These are phyloP conservation scores for Aspergillus uvarum DNA, from an alignment of 2,329 filamentous ascomycete species.

Conservation along the genomic window DNA sequence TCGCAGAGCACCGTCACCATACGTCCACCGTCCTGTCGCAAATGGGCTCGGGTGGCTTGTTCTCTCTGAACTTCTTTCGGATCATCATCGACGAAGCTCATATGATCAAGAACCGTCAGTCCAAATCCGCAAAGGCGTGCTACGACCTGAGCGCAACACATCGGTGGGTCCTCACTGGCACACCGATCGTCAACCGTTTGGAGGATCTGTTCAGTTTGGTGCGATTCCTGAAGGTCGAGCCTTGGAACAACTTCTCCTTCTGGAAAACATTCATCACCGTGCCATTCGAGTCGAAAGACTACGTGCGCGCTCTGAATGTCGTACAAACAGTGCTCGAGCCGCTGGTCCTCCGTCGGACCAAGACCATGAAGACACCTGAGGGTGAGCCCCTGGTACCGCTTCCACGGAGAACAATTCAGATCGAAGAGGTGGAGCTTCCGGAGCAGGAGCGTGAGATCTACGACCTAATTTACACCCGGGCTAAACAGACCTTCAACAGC, in stretches of 20 bases:
- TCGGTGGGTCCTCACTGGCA: constrained; percentile 91
- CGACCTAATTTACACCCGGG: constrained; percentile 80
- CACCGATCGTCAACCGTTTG: constrained; percentile 92
- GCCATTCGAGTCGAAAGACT: constrained; percentile 94
- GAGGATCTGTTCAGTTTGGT: constrained; percentile 94
- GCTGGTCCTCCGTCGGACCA: constrained; percentile 89
- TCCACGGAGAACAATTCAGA: constrained; percentile 76
- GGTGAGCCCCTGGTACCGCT: constrained; percentile 79
- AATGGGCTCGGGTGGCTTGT: constrained; percentile 66
- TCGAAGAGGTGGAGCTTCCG: constrained; percentile 84
- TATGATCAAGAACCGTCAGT: constrained; percentile 83
- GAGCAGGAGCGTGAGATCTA: constrained; percentile 86
- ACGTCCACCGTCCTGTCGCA: constrained; percentile 46
- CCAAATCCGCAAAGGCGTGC: constrained; percentile 92
- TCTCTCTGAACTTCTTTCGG: constrained; percentile 91
- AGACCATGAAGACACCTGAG: constrained; percentile 95
- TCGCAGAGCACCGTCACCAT: constrained; percentile 84
- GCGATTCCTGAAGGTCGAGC: constrained; percentile 88
- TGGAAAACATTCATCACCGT: constrained; percentile 99
- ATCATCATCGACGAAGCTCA: constrained; percentile 95
- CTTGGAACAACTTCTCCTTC: constrained; percentile 98
- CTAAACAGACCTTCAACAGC: constrained; percentile 78
- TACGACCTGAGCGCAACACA: constrained; percentile 84
- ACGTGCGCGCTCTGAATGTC: constrained; percentile 88
- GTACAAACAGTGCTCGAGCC: constrained; percentile 96